These are phyloP conservation scores for Henckelia pumila DNA, from an alignment of 257 asterid genomes.

Conservation along the genomic window DNA sequence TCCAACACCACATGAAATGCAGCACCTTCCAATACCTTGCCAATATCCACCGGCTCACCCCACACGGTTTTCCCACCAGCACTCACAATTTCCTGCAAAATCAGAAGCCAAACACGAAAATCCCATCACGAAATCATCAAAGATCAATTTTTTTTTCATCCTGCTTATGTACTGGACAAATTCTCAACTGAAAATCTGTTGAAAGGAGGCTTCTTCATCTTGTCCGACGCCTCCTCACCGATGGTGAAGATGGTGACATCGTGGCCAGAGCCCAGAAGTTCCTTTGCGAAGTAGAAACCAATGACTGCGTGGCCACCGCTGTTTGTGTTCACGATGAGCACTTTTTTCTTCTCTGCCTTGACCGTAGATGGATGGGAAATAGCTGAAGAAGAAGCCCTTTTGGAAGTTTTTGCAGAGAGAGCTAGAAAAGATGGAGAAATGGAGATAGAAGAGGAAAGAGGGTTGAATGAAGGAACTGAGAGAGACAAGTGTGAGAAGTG, in stretches of 20 bases:
- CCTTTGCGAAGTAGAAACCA: conserved; percentile 89
- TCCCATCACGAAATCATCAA: not conserved
- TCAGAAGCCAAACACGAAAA: conserved; percentile 12
- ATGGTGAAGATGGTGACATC: conserved; percentile 76
- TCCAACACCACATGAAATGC: conserved; percentile 85
- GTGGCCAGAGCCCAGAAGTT: conserved; percentile 76
- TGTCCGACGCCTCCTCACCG: conserved; percentile 84
- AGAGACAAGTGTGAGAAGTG: conserved; percentile 40
- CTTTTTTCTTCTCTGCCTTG: conserved; percentile 76
- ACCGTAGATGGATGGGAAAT: conserved; percentile 37
- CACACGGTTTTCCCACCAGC: conserved; percentile 87
- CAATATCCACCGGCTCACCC: conserved; percentile 78
- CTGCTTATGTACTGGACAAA: not conserved
- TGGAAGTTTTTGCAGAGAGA: conserved; percentile 28
- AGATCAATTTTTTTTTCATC: not conserved
- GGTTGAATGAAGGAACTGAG: conserved; percentile 33
- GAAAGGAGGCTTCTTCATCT: conserved; percentile 99
- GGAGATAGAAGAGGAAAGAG: conserved; percentile 54
- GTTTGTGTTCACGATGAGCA: conserved; percentile 78
- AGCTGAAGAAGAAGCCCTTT: conserved; percentile 27
- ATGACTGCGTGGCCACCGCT: conserved; percentile 95
- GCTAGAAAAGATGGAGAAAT: conserved; percentile 47
- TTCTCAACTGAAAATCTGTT: conserved; percentile 76
- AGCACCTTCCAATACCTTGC: conserved; percentile 69
- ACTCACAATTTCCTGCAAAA: conserved; percentile 73